Evolutionary conservation across 176 grass and related monocot genomes (phyloP).

Genomic region (Oryza glaberrima): DNA sequence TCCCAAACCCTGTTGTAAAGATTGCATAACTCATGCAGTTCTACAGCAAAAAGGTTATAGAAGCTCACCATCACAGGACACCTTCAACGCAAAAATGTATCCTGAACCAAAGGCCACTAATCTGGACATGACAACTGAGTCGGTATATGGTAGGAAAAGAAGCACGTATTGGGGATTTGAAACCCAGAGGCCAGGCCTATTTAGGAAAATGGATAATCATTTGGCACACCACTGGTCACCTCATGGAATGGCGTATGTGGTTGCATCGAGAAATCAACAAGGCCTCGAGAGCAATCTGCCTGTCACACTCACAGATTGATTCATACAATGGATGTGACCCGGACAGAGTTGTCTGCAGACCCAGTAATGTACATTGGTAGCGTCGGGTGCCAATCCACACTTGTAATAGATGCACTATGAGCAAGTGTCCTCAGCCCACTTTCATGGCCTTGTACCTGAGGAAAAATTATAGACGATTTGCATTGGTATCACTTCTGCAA

Average conservation of each 20-base stretch:
- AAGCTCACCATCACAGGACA: slow-evolving; percentile 13
- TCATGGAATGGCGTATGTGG: neutral
- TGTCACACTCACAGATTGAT: neutral
- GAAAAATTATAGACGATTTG: slow-evolving; percentile 21
- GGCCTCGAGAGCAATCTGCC: neutral
- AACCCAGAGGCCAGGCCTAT: neutral
- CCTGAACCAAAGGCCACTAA: neutral
- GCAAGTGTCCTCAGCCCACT: slow-evolving; percentile 72
- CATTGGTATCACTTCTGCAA: slow-evolving; percentile 19
- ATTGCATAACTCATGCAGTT: neutral
- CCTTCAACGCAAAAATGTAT: neutral
- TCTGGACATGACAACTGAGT: neutral
- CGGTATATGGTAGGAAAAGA: neutral
- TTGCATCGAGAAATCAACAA: neutral
- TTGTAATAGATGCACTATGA: slow-evolving; percentile 70
- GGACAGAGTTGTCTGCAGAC: slow-evolving; percentile 81
- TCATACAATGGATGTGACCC: slow-evolving; percentile 89
- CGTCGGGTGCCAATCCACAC: slow-evolving; percentile 93
- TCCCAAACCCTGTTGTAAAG: neutral
- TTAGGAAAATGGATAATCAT: neutral
- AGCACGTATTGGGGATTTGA: neutral
- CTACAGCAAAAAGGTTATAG: slow-evolving; percentile 29
- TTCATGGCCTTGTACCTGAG: slow-evolving; percentile 81
- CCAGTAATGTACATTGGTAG: slow-evolving; percentile 83
- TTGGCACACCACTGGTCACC: neutral